These are phyloP conservation scores for Schizothecium vesticola DNA, from an alignment of 495 filamentous ascomycete genomes.

Conservation along the genomic window DNA sequence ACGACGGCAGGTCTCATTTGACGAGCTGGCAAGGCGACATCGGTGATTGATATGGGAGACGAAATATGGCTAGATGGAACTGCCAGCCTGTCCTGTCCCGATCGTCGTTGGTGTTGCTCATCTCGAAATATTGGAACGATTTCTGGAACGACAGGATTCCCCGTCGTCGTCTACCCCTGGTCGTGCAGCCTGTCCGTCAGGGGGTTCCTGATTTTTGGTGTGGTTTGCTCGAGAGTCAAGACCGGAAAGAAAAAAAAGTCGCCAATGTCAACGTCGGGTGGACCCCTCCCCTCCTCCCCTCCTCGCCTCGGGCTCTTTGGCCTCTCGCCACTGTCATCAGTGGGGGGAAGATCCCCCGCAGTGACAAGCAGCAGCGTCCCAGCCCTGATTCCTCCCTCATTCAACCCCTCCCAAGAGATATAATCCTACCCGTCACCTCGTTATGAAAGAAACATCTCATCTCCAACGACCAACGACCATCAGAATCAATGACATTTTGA, in stretches of 20 bases:
- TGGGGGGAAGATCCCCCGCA: background rate
- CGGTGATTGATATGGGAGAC: background rate
- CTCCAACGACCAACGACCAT: background rate
- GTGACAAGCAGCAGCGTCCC: background rate
- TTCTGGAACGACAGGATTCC: background rate
- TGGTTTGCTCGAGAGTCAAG: background rate
- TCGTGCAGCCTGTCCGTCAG: background rate
- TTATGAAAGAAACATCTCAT: background rate
- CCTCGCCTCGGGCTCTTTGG: background rate
- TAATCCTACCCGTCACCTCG: background rate
- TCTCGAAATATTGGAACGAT: background rate
- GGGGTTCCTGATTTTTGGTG: background rate
- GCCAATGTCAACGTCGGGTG: background rate
- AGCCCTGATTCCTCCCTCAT: background rate
- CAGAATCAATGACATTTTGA: background rate
- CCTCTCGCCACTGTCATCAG: background rate
- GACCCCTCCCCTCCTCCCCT: background rate
- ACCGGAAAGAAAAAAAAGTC: background rate
- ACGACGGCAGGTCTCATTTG: background rate
- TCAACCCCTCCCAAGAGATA: background rate
- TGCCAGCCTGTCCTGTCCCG: background rate
- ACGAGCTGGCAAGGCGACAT: background rate
- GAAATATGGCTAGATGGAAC: background rate
- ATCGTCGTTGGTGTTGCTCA: background rate
- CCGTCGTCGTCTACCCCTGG: background rate